These are phyloP conservation scores for Salix caprea DNA, from an alignment of 345 rosid genomes.

Conservation along the genomic window DNA sequence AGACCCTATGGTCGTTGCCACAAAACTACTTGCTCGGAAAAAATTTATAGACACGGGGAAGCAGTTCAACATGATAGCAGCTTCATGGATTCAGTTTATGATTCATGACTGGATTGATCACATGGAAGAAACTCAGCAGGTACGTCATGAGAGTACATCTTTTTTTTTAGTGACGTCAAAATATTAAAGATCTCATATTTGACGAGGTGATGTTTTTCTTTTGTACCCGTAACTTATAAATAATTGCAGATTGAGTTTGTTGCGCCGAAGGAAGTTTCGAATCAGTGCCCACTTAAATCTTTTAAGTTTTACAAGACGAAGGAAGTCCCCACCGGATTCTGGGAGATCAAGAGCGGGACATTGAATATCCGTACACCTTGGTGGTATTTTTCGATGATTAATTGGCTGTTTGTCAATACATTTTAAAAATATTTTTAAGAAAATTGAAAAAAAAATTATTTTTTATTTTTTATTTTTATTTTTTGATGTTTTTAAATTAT, in stretches of 20 bases:
- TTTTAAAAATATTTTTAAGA: no score
- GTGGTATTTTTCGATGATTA: constrained; percentile 34
- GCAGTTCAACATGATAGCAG: constrained; percentile 61
- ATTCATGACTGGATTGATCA: constrained; percentile 72
- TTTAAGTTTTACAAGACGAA: constrained; percentile 50
- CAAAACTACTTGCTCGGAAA: constrained; percentile 43
- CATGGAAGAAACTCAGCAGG: constrained; percentile 55
- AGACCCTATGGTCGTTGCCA: constrained; percentile 35
- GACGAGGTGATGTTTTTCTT: not conserved
- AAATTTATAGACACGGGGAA: constrained; percentile 44
- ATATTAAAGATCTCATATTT: no score
- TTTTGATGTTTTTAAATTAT: no score
- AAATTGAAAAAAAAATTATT: no score
- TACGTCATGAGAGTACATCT: no score
- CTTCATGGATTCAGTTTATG: constrained; percentile 68
- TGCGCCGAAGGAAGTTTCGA: constrained; percentile 46
- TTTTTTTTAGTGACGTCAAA: no score
- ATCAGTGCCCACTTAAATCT: constrained; percentile 43
- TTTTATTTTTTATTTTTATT: no score
- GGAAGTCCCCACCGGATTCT: constrained; percentile 44
- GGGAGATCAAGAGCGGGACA: constrained; percentile 40
- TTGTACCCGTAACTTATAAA: no score
- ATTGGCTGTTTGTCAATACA: no score
- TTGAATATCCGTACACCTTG: constrained; percentile 51
- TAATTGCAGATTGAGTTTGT: constrained; percentile 38